A percentile compares a stretch with the other conserved stretches of the same genome.
These are phyloP conservation scores for Scutellaria barbata DNA, from an alignment of 257 asterid species.

Conservation along the genomic window DNA sequence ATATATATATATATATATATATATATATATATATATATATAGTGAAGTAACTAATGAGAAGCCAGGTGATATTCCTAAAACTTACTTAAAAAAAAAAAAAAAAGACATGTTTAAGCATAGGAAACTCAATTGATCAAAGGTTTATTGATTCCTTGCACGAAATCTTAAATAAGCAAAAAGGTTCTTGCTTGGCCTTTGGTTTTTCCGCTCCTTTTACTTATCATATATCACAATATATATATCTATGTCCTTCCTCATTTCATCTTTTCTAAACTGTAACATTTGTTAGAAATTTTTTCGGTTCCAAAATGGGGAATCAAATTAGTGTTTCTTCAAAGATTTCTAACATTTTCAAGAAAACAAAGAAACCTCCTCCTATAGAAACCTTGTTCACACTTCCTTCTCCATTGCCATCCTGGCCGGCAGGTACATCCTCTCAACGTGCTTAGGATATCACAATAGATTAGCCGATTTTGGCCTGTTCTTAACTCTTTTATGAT, in stretches of 20 bases:
- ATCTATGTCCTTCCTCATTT: neutral
- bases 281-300: neutral
- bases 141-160: constrained; percentile 43
- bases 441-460: neutral
- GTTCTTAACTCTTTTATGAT: constrained; percentile 6
- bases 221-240: neutral
- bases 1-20: too few species aligned
- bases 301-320: constrained; percentile 45
- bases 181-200: constrained; percentile 39
- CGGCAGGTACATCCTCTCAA: constrained; percentile 53
- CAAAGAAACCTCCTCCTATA: constrained; percentile 48
- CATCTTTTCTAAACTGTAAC: neutral
- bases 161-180: constrained; percentile 11
- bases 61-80: neutral
- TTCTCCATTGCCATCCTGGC: constrained; percentile 75
- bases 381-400: constrained; percentile 64
- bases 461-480: neutral
- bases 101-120: constrained; percentile 26
- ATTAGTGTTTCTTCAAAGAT: constrained; percentile 20
- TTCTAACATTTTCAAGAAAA: constrained; percentile 40
- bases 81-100: too few species aligned
- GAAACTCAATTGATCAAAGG: constrained; percentile 28
- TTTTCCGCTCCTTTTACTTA: constrained; percentile 19
- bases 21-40: too few species aligned
- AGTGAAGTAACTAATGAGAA: too few species aligned